A percentile compares a stretch with the other conserved stretches of the same genome.
Evolutionary conservation across 495 filamentous ascomycete genomes (phyloP).

Genomic region (Hypoxylon fragiforme): DNA sequence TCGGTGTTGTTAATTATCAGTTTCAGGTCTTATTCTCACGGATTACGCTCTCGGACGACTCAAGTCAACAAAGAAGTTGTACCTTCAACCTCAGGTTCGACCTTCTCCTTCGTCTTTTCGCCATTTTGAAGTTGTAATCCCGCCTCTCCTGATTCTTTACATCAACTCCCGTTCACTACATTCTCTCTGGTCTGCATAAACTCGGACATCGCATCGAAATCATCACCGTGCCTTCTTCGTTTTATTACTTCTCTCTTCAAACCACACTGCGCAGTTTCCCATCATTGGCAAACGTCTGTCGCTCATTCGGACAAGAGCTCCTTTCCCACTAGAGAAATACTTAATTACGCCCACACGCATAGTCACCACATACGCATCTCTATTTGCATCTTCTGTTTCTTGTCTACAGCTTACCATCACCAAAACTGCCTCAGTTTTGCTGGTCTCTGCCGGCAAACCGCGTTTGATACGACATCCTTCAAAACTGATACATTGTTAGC

Average conservation of each 20-base stretch:
- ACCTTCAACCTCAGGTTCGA: slow-evolving; percentile 1
- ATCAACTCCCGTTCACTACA: slow-evolving; percentile 13
- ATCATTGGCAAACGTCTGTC: slow-evolving; percentile 20
- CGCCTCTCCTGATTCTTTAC: slow-evolving; percentile 13
- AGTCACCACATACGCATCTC: slow-evolving; percentile 22
- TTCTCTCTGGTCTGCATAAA: slow-evolving; percentile 5
- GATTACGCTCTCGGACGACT: slow-evolving; percentile 28
- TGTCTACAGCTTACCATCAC: slow-evolving; percentile 36
- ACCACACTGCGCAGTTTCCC: slow-evolving; percentile 34
- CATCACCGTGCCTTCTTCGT: slow-evolving; percentile 30
- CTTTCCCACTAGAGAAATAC: slow-evolving; percentile 12
- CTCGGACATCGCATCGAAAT: slow-evolving; percentile 19
- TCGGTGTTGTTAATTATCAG: slow-evolving; percentile 16
- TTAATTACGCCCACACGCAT: slow-evolving; percentile 33
- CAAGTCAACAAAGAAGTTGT: slow-evolving; percentile 30
- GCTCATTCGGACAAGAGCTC: slow-evolving; percentile 34
- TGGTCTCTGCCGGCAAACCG: slow-evolving; percentile 27
- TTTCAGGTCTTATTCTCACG: slow-evolving; percentile 6
- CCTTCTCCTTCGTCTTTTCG: slow-evolving; percentile 14
- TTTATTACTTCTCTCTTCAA: slow-evolving; percentile 40
- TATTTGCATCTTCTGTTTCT: slow-evolving; percentile 37
- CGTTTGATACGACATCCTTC: slow-evolving; percentile 42
- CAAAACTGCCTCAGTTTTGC: slow-evolving; percentile 27
- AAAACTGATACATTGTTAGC: slow-evolving; percentile 32
- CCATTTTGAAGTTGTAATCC: slow-evolving; percentile 17